Conservation (phyloP, 163 green algal species). For the Coccomyxa subellipsoidea region DNA sequence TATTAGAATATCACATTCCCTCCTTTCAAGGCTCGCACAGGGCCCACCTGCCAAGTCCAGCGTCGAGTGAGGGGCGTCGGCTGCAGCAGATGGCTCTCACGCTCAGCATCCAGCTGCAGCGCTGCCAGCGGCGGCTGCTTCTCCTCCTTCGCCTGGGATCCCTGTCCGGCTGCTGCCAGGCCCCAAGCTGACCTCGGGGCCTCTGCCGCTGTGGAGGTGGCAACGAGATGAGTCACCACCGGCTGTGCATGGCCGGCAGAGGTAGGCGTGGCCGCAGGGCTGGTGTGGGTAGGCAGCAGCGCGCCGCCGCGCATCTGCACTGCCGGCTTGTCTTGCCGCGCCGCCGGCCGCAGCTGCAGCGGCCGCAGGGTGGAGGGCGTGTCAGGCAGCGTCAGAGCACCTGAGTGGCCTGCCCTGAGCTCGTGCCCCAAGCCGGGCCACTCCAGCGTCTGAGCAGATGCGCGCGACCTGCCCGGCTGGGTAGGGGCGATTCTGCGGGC, state of each 20-base stretch:
- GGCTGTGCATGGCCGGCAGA: not conserved
- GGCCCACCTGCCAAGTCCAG: not conserved
- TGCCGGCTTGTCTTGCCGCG: not conserved
- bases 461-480: not conserved
- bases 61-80: not conserved
- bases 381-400: not conserved
- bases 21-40: no score
- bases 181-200: not conserved
- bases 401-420: not conserved
- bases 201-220: not conserved
- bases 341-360: not conserved
- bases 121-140: not conserved
- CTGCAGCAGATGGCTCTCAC: not conserved
- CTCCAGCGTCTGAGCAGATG: not conserved
- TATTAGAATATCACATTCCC: no score
- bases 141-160: not conserved
- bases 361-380: not conserved
- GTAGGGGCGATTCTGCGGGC: not conserved
- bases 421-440: not conserved
- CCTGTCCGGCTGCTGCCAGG: not conserved
- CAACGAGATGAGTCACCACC: not conserved
- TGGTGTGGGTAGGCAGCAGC: not conserved
- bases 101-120: not conserved
- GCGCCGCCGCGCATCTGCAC: not conserved
- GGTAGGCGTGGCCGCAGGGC: not conserved